Base-by-base conservation (phyloP, 2,329 filamentous ascomycete genomes). In the Verticillium isaacii region DNA sequence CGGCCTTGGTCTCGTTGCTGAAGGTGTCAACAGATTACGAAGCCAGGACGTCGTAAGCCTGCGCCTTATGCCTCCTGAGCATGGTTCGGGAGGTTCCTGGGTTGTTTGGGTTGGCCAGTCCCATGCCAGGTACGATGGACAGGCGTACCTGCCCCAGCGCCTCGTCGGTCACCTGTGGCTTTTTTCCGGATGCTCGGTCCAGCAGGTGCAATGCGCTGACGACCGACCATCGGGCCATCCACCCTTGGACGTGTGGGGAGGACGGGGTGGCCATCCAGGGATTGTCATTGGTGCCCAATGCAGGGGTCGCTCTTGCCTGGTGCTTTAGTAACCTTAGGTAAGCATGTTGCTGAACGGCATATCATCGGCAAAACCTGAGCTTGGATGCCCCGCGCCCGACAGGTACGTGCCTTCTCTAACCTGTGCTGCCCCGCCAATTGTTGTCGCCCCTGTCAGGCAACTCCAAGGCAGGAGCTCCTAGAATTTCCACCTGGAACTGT, bases 131-230 rank as follows among this genome's bases (percentile, higher is more conserved):
- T n/a, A 45, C 37, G 17, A 15, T 17, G 7, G 39, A n/a, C 17
- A 9, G 39, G 29, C 29, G 29, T 45, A 45, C 39, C 19, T 45
- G 39, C 39, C 39, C 39, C 15, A 45, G 61, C 58, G 58, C 56
- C 34, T 45, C 39, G 36, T 34, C 32, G 15, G 41, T 25, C 11
- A 37, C 29, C 32, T 50, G 29, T 56, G 25, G 45, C 39, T 45
- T 62, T 63, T 63, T 61, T 59, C 63, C 56, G 61, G 61, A 59
- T 63, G 56, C 61, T 61, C 61, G 63, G 61, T 64, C 61, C 63
- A 63, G 59, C 62, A 60, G 9, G n/a, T 52, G 14, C 23, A 52
- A 52, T 9, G 54, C 14, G 11, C 45, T 52, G 45, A 52, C 45
- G 45, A 52, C 45, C 45, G 45, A 52, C 45, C 19, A 12, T 52